Base-by-base conservation (phyloP, 129 eudicot species). In the Flaveria trinervia region DNA sequence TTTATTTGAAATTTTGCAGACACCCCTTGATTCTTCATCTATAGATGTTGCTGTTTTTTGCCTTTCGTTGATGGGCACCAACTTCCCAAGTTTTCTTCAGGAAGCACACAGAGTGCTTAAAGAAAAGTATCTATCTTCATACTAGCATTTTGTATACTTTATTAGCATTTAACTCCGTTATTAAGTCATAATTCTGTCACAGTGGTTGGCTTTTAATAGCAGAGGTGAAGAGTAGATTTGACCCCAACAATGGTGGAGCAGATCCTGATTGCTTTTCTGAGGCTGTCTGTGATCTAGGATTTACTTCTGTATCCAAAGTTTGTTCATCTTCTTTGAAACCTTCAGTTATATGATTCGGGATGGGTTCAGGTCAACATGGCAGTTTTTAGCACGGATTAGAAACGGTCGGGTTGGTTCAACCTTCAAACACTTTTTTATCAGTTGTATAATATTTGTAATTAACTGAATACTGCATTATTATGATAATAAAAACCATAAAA, bases 141-240 rank as follows among this genome's bases (percentile, higher is more conserved):
- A 18, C 44, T 17, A 20, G 10, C 28, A 9, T 28, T 26, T 44
- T 18, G 16, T 43, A 36, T 20, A 41, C 20, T 7, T 65, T 20
- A 18, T 75, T 64, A 22, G 64, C 70, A 5, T 57, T 39, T 28
- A 18, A 4, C 54, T 22, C 71, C 44, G 67, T 1, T 50, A 30
- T 30, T 55, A 51, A 82, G 39, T 66, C 22, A 36, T 72, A 55
- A 33, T 84, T 77, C 18, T 46, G 64, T 72, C 50, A 65, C 87
- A 93, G 98, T 70, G 98, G 98, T 56, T 90, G 97, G 98, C 98
- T 93, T 84, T 83, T 93, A 80, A 93, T 93, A 80, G 98, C 98
- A 4, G 98, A 93, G 83, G 97, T 93, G 72, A 93, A 85, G 74
- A 93, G 98, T 83, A 90, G 98, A 83, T 84, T 93, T 73, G 97